A percentile compares a stretch with the other conserved stretches of the same genome.
These are phyloP conservation scores for Candida albicans DNA, from an alignment of 1,139 yeast genomes.

Conservation along the genomic window DNA sequence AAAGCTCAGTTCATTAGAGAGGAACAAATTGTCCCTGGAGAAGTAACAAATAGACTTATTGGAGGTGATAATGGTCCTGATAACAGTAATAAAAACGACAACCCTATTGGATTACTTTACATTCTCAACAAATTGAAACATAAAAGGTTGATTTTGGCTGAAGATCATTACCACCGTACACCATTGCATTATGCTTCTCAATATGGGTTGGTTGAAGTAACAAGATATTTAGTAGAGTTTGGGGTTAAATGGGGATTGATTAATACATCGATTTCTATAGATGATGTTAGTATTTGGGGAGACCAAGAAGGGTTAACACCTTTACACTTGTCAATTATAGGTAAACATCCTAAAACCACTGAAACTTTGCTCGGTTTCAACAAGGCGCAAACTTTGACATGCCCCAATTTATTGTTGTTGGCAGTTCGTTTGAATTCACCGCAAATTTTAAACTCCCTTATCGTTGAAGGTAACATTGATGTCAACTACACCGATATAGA, in stretches of 20 bases:
- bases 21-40: slow-evolving; percentile 36
- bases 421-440: slow-evolving; percentile 72
- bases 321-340: slow-evolving; percentile 77
- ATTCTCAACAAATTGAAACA: slow-evolving; percentile 27
- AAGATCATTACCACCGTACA: slow-evolving; percentile 77
- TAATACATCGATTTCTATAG: slow-evolving; percentile 52
- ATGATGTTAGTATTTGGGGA: slow-evolving; percentile 66
- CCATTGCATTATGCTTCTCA: slow-evolving; percentile 92
- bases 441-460: slow-evolving; percentile 53
- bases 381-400: slow-evolving; percentile 30
- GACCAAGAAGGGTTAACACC: slow-evolving; percentile 86
- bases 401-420: slow-evolving; percentile 58
- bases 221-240: slow-evolving; percentile 55
- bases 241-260: slow-evolving; percentile 30
- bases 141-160: slow-evolving; percentile 56
- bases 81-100: slow-evolving; percentile 37
- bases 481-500: slow-evolving; percentile 64
- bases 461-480: slow-evolving; percentile 60
- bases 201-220: slow-evolving; percentile 71
- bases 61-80: slow-evolving; percentile 57
- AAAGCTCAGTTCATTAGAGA: slow-evolving; percentile 40
- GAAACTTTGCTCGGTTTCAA: slow-evolving; percentile 55
- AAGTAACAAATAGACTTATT: slow-evolving; percentile 24
- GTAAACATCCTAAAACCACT: slow-evolving; percentile 79
- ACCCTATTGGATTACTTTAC: slow-evolving; percentile 24